Conservation (phyloP, 2,329 filamentous ascomycete genomes). For the Pyrenochaeta sp. region DNA sequence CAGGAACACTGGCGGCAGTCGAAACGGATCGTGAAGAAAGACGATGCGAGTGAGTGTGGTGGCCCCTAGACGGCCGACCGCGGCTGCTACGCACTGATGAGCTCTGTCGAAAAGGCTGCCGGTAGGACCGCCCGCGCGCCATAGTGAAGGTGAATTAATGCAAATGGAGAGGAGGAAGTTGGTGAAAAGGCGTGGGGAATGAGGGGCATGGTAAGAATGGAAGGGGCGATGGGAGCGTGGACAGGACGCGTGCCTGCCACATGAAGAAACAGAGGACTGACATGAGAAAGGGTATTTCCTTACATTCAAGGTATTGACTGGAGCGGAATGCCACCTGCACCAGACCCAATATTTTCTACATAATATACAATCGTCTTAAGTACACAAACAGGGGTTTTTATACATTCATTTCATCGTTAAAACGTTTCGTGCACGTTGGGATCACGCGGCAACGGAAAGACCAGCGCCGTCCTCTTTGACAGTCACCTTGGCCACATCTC, state of each 20-base stretch:
- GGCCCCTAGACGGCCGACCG: no score
- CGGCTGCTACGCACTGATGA: no score
- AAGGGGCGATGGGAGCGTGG: conserved; percentile 20
- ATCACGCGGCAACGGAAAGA: conserved; percentile 28
- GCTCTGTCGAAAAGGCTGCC: conserved; percentile 14
- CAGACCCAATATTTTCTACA: conserved; percentile 12
- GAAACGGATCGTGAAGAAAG: conserved; percentile 19
- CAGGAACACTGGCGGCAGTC: conserved; percentile 3
- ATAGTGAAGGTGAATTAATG: conserved; percentile 17
- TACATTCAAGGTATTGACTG: no score
- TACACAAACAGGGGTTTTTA: no score
- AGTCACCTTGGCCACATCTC: conserved; percentile 74
- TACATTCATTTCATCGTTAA: conserved; percentile 35
- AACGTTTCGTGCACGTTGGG: conserved; percentile 10
- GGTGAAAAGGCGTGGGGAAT: no score
- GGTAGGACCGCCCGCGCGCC: conserved; percentile 14
- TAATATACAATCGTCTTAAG: conserved; percentile 24
- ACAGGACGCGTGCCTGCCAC: conserved; percentile 21
- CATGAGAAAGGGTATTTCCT: conserved; percentile 9
- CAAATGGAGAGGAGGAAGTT: no score
- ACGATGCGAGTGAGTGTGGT: conserved; percentile 11
- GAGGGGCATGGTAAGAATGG: conserved; percentile 12
- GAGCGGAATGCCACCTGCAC: conserved; percentile 17
- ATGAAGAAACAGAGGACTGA: background rate
- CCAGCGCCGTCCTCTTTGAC: conserved; percentile 63